Percentiles rank a stretch among this genome's conserved stretches.
Conservation (phyloP, 2,329 filamentous ascomycete species). For the Cercospora sojina region DNA sequence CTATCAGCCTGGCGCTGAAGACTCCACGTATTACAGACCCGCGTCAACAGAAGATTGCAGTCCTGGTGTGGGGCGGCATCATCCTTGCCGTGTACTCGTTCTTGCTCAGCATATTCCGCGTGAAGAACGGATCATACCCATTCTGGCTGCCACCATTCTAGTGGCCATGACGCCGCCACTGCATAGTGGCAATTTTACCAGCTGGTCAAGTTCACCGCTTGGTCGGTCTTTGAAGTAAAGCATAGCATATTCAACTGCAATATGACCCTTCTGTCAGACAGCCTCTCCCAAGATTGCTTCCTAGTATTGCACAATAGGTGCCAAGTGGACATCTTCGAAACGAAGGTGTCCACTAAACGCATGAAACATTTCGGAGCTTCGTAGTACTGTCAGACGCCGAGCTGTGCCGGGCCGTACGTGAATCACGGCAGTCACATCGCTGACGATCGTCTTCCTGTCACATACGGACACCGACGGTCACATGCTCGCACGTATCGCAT, state of each 20-base stretch:
- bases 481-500: background rate
- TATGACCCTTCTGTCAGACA: background rate
- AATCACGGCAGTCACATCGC: background rate
- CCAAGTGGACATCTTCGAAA: too few species aligned
- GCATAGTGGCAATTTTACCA: constrained; percentile 33
- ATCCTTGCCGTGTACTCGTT: constrained; percentile 89
- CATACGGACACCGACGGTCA: background rate
- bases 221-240: background rate
- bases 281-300: background rate
- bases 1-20: constrained; percentile 87
- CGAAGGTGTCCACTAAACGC: background rate
- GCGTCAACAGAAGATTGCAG: constrained; percentile 74
- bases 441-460: background rate
- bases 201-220: background rate
- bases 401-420: background rate
- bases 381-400: background rate
- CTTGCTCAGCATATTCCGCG: constrained; percentile 85
- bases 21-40: constrained; percentile 82
- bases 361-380: background rate
- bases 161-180: background rate
- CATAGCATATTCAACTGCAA: background rate
- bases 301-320: background rate
- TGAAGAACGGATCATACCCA: constrained; percentile 93
- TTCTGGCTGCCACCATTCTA: constrained; percentile 91
- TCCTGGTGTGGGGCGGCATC: constrained; percentile 74